These are phyloP conservation scores for Rhizopus delemar DNA, from an alignment of 371 early-diverging fungal genomes.

Conservation along the genomic window DNA sequence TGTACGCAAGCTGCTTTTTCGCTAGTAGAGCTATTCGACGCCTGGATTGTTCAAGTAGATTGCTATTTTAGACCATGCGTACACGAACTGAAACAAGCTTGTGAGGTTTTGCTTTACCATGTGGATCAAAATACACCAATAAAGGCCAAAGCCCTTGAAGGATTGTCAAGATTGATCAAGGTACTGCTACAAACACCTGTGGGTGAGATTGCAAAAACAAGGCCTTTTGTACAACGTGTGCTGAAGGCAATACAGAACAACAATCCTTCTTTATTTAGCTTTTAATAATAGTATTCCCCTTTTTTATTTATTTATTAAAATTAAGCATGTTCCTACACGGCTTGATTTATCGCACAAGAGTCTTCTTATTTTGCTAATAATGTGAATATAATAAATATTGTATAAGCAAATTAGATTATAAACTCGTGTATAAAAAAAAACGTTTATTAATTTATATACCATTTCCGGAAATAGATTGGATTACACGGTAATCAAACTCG, in stretches of 20 bases:
- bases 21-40: slow-evolving; percentile 40
- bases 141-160: slow-evolving; percentile 30
- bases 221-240: slow-evolving; percentile 47
- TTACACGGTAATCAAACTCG: too few relatives aligned
- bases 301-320: too few relatives aligned
- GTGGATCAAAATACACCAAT: slow-evolving; percentile 32
- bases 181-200: slow-evolving; percentile 44
- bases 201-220: slow-evolving; percentile 43
- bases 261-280: background rate
- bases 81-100: slow-evolving; percentile 50
- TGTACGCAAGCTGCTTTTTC: slow-evolving; percentile 50
- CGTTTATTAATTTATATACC: too few relatives aligned
- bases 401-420: too few relatives aligned
- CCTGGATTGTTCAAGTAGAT: slow-evolving; percentile 39
- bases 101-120: slow-evolving; percentile 45
- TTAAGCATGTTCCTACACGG: too few relatives aligned
- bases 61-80: slow-evolving; percentile 54
- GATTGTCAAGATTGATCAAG: slow-evolving; percentile 26
- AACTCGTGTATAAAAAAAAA: too few relatives aligned
- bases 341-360: too few relatives aligned
- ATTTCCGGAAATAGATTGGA: too few relatives aligned
- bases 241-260: slow-evolving; percentile 20
- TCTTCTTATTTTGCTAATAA: too few relatives aligned
- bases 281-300: too few relatives aligned
- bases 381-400: too few relatives aligned